phyloP scores from a whole-genome alignment of 805 yeast species.

The Tetrapisispora arboricola region DNA sequence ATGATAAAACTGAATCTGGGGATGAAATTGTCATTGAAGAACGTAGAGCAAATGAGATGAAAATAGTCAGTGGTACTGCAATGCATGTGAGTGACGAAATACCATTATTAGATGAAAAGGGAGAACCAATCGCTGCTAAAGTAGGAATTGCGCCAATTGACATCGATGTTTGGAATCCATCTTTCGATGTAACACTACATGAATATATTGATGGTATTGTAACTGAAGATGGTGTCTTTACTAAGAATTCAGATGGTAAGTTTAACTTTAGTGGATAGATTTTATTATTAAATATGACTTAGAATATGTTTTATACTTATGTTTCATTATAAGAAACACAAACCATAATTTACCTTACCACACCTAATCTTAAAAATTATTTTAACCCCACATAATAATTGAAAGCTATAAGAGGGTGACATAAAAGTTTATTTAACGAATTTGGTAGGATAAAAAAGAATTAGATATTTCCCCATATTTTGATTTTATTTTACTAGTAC shows the following conservation, averaged over 20 bases:
- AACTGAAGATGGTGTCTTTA: slow-evolving; percentile 60
- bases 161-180: slow-evolving; percentile 88
- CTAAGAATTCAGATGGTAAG: slow-evolving; percentile 40
- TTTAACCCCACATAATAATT: no score
- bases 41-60: slow-evolving; percentile 72
- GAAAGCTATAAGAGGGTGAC: no score
- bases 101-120: slow-evolving; percentile 18
- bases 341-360: no score
- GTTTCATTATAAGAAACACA: no score
- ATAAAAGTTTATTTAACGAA: no score
- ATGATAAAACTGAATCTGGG: slow-evolving; percentile 54
- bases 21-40: slow-evolving; percentile 76
- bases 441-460: no score
- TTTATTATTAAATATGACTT: no score
- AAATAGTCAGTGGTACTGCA: slow-evolving; percentile 61
- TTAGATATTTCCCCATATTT: no score
- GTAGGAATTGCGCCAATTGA: slow-evolving; percentile 81
- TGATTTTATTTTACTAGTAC: no score
- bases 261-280: slow-evolving; percentile 33
- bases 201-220: slow-evolving; percentile 77
- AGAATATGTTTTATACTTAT: no score
- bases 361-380: no score
- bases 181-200: slow-evolving; percentile 89
- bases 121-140: slow-evolving; percentile 33
- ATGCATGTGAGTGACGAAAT: slow-evolving; percentile 27